Percentiles rank a stretch among this genome's conserved stretches.
Evolutionary conservation across 2,329 filamentous ascomycete genomes (phyloP).

Genomic region (Chaetothyriales sp.): DNA sequence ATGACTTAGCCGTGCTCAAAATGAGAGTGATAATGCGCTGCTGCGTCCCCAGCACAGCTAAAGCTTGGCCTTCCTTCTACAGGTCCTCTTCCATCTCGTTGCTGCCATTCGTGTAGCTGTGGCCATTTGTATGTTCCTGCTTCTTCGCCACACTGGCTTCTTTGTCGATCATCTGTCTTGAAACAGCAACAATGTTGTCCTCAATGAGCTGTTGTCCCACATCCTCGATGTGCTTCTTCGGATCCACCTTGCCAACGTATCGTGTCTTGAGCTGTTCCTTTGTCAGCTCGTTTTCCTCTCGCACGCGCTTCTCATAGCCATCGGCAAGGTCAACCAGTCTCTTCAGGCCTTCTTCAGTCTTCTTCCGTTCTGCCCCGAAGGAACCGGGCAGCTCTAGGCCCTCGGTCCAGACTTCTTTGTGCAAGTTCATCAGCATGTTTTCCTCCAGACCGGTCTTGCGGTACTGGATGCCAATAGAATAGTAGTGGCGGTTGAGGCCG

Average conservation of each 20-base stretch:
- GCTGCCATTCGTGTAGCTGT: constrained; percentile 31
- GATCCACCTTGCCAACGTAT: constrained; percentile 97
- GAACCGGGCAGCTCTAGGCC: constrained; percentile 95
- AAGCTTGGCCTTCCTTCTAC: constrained; percentile 17
- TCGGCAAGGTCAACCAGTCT: constrained; percentile 79
- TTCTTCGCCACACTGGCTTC: constrained; percentile 81
- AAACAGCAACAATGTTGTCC: constrained; percentile 98
- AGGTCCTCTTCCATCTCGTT: constrained; percentile 58
- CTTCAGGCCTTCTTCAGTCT: constrained; percentile 78
- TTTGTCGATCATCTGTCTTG: constrained; percentile 98
- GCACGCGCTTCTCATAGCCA: constrained; percentile 95
- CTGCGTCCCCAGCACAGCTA: not conserved
- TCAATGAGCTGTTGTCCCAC: constrained; percentile 94
- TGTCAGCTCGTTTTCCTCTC: constrained; percentile 92
- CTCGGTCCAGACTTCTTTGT: constrained; percentile 99
- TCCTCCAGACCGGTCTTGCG: constrained; percentile 94
- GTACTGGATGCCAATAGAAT: constrained; percentile 97
- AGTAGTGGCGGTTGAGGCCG: constrained; percentile 95
- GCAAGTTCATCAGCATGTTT: constrained; percentile 99
- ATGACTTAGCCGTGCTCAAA: not conserved
- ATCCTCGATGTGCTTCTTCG: constrained; percentile 97
- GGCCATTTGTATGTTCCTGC: constrained; percentile 34
- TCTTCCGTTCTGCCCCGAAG: constrained; percentile 67
- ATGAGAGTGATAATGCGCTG: not conserved
- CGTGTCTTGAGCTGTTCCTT: constrained; percentile 97